Evolutionary conservation across 2,329 filamentous ascomycete species (phyloP), one percentile per base, ranked within the genome.

Genomic region (Fusarium sp.): DNA sequence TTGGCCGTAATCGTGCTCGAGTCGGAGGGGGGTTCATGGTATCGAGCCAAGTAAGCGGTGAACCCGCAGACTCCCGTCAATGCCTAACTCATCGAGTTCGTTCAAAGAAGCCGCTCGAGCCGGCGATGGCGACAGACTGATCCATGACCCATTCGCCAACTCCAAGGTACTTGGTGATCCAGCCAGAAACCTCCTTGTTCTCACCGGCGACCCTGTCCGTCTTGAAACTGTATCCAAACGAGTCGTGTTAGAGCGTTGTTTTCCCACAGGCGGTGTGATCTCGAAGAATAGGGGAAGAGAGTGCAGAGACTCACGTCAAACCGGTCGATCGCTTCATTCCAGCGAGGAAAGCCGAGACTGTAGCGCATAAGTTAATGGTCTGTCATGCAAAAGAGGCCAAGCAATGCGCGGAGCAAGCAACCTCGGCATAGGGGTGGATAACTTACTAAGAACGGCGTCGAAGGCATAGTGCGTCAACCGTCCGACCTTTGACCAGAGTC

Each of bases 121-220:
- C 91, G 78, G 97, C 92, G 62, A 98, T 88, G 40, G 94, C 94
- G 31, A 98, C 93, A 29, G 93, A 96, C 83, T 96, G 92, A 81
- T 99, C 96, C 93, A 99, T 97, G 70, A 97, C 92, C 89, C 93
- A 97, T 84, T 99, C 96, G 74, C 96, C 96, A 16, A 97, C 90
- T 68, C 93, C 93, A 44, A 98, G 89, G 80, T 98, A 98, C 79
- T 91, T 95, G 77, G 95, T 91, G 72, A 98, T 89, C 93, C 94
- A 98, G 77, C 90, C 90, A 79, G 91, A 90, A 73, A 96, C 81
- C 68, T 94, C 91, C 79, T 93, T 92, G 80, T 90, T 95, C 63
- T 96, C 93, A 78, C 85, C 84, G 31, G 91, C 87, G 76, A 97
- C 87, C 74, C 90, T 90, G 71, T 97, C 93, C 75, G 91, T 90